Evolutionary conservation across 805 yeast genomes (phyloP).

Genomic region (Hemisphaericaspora nanyangensis): DNA sequence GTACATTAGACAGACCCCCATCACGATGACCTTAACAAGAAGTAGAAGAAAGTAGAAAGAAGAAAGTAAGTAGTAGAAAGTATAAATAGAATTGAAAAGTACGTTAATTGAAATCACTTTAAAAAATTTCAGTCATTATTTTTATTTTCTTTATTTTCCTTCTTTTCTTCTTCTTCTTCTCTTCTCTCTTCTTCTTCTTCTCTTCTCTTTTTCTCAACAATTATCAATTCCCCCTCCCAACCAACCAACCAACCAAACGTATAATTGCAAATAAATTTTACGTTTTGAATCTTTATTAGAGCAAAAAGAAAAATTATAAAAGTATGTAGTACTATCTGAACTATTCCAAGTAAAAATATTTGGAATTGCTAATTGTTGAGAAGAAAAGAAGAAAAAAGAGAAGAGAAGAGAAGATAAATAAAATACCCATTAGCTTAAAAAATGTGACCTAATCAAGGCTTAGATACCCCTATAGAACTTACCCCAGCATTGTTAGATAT

Average conservation of each 20-base stretch:
- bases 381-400: conserved; percentile 2
- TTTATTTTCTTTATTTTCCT: conserved; percentile 9
- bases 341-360: not conserved
- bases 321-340: not conserved
- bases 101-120: not conserved
- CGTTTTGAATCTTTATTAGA: no score
- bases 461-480: no score
- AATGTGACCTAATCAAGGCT: no score
- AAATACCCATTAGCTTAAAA: no score
- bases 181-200: conserved; percentile 16
- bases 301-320: no score
- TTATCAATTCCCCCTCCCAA: conserved; percentile 25
- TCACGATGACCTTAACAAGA: not conserved
- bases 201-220: conserved; percentile 41
- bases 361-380: conserved; percentile 12
- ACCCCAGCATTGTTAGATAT: no score
- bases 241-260: no score
- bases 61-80: not conserved
- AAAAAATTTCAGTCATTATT: not conserved
- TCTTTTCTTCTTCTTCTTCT: conserved; percentile 11
- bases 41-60: not conserved
- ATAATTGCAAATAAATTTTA: conserved; percentile 16
- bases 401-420: no score
- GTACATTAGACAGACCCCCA: no score
- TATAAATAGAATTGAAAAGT: conserved; percentile 1